Evolutionary conservation across 352 stramenopile species (phyloP).

Genomic region (Phytophthora europaea): DNA sequence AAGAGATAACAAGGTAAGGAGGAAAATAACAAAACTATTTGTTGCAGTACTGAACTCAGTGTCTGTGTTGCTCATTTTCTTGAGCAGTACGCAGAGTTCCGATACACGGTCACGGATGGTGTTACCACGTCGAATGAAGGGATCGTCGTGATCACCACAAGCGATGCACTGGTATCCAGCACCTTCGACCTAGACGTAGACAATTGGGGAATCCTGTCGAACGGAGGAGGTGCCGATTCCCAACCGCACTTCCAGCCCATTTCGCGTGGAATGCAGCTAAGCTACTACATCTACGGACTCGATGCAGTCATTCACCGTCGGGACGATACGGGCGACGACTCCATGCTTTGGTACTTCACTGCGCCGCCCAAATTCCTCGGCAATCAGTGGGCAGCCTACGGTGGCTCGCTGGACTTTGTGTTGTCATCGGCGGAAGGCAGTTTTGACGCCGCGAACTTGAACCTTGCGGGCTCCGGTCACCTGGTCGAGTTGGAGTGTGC

Average conservation of each 20-base stretch:
- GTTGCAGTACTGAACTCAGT: neutral
- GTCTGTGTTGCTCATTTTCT: neutral
- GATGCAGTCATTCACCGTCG: constrained; percentile 75
- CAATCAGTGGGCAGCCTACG: constrained; percentile 91
- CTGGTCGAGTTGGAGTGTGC: constrained; percentile 91
- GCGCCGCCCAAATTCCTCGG: constrained; percentile 88
- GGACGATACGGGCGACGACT: constrained; percentile 74
- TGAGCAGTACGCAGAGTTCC: constrained; percentile 86
- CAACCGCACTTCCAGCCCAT: constrained; percentile 62
- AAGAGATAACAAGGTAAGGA: constrained; percentile 66
- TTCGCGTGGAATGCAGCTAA: constrained; percentile 77
- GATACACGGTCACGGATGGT: constrained; percentile 87
- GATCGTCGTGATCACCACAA: constrained; percentile 84
- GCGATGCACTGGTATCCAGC: constrained; percentile 78
- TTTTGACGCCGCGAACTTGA: constrained; percentile 86
- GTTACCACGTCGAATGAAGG: constrained; percentile 68
- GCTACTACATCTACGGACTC: constrained; percentile 91
- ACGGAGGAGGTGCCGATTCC: constrained; percentile 46
- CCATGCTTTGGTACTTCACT: constrained; percentile 90
- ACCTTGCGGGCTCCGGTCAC: constrained; percentile 63
- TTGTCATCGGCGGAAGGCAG: constrained; percentile 92
- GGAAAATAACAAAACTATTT: neutral
- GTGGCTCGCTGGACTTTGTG: constrained; percentile 91
- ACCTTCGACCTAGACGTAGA: constrained; percentile 86
- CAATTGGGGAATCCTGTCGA: constrained; percentile 82